phyloP scores from a whole-genome alignment of 1,139 yeast species.

The Geotrichum phurueaensis region DNA sequence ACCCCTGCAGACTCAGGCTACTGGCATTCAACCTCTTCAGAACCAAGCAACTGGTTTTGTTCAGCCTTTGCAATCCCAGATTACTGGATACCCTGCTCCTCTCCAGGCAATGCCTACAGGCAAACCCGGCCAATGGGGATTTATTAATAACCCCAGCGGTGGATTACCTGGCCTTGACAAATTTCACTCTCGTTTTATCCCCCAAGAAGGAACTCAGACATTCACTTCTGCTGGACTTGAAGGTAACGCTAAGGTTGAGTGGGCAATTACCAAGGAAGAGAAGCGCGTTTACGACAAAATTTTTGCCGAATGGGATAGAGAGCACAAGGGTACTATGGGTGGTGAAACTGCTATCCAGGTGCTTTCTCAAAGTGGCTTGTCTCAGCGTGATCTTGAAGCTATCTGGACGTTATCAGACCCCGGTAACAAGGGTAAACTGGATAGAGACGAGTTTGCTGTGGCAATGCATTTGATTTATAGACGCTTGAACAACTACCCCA shows the following conservation, averaged over 20 bases:
- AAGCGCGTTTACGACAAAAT: conserved; percentile 81
- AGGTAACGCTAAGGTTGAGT: conserved; percentile 40
- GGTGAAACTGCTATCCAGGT: conserved; percentile 85
- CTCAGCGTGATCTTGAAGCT: conserved; percentile 76
- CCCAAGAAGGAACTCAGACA: conserved; percentile 45
- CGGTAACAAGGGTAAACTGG: conserved; percentile 77
- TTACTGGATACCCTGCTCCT: conserved; percentile 38
- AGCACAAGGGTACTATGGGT: conserved; percentile 60
- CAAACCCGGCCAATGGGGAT: conserved; percentile 79
- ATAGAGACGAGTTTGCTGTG: conserved; percentile 81
- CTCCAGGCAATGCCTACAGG: conserved; percentile 51
- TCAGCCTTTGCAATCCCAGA: conserved; percentile 31
- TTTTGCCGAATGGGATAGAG: conserved; percentile 79
- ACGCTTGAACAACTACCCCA: conserved; percentile 65
- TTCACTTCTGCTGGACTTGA: conserved; percentile 31
- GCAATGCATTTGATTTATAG: conserved; percentile 92
- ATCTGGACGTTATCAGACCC: conserved; percentile 94
- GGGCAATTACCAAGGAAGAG: conserved; percentile 85
- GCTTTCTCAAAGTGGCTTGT: conserved; percentile 84
- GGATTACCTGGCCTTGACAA: conserved; percentile 73
- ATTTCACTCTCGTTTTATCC: conserved; percentile 72
- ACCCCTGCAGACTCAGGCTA: conserved; percentile 30
- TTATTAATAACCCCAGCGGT: conserved; percentile 64
- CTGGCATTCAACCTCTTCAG: conserved; percentile 33
- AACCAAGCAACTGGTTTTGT: conserved; percentile 37